These are phyloP conservation scores for Crassisporium funariophilum DNA, from an alignment of 768 basidiomycete genomes.

Conservation along the genomic window DNA sequence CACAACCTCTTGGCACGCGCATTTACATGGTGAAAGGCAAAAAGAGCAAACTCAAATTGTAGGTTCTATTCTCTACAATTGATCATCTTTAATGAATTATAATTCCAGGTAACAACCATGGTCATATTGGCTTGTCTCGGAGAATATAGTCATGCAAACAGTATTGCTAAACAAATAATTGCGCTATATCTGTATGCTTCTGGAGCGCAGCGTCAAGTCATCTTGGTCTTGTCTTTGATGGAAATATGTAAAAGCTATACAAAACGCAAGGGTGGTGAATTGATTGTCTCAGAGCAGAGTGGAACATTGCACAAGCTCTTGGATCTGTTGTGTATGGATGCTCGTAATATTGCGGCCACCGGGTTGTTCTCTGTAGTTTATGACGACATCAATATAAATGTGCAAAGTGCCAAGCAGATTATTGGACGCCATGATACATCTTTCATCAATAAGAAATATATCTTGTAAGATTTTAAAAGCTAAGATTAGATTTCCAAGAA, in stretches of 20 bases:
- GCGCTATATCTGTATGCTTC: slow-evolving; percentile 34
- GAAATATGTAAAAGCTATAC: slow-evolving; percentile 33
- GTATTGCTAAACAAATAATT: slow-evolving; percentile 24
- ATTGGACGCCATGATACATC: slow-evolving; percentile 33
- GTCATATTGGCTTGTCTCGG: slow-evolving; percentile 21
- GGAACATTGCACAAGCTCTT: slow-evolving; percentile 27
- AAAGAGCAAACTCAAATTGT: slow-evolving; percentile 16
- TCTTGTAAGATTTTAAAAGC: neutral
- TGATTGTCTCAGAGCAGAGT: neutral
- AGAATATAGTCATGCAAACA: slow-evolving; percentile 35
- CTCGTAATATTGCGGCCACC: slow-evolving; percentile 21
- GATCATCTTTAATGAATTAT: neutral
- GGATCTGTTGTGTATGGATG: slow-evolving; percentile 15
- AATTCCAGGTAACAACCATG: slow-evolving; percentile 24
- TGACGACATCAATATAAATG: slow-evolving; percentile 40
- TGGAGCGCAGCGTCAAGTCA: slow-evolving; percentile 33
- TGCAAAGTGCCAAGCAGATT: slow-evolving; percentile 32
- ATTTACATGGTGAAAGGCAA: neutral
- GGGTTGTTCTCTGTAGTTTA: slow-evolving; percentile 25
- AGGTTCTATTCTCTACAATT: slow-evolving; percentile 2
- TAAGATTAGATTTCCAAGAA: slow-evolving; percentile 19
- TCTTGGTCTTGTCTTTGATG: slow-evolving; percentile 28
- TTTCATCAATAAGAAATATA: too few species aligned
- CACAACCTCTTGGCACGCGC: slow-evolving; percentile 17
- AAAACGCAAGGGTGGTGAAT: neutral